Percentiles rank a stretch among this genome's conserved stretches.
phyloP scores from a whole-genome alignment of 306 rosid species.

The Amphicarpaea edgeworthii region DNA sequence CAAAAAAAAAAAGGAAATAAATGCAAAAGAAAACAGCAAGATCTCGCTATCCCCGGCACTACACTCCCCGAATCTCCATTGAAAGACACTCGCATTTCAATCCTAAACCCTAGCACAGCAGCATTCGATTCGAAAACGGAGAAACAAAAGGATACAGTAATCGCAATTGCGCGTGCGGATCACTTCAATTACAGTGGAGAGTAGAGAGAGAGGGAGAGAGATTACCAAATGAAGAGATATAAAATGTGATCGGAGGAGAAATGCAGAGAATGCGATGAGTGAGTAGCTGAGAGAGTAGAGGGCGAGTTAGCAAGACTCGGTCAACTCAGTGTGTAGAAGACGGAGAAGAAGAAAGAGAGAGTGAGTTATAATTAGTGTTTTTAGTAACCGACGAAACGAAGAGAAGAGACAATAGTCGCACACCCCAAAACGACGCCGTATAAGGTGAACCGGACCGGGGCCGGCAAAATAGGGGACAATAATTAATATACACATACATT shows the following conservation, averaged over 20 bases:
- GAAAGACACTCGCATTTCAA: constrained; percentile 8
- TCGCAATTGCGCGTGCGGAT: constrained; percentile 32
- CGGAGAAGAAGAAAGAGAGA: constrained; percentile 20
- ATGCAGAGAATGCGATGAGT: constrained; percentile 41
- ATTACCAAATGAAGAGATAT: constrained; percentile 42
- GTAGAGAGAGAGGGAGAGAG: constrained; percentile 5
- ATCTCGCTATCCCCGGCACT: constrained; percentile 55
- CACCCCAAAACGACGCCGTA: constrained; percentile 49
- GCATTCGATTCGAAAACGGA: not conserved
- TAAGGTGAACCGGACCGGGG: constrained; percentile 46
- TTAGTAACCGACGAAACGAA: constrained; percentile 58
- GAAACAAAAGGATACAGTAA: not conserved
- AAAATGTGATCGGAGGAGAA: constrained; percentile 24
- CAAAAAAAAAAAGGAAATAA: not conserved
- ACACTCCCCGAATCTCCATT: constrained; percentile 35
- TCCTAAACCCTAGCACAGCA: constrained; percentile 4
- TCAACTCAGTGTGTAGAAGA: constrained; percentile 51
- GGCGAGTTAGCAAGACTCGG: constrained; percentile 48
- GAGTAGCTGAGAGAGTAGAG: constrained; percentile 36
- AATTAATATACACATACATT: constrained; percentile 11
- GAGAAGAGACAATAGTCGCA: constrained; percentile 40
- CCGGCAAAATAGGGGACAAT: constrained; percentile 66
- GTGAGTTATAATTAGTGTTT: constrained; percentile 29
- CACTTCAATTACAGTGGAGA: constrained; percentile 27
- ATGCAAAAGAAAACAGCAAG: constrained; percentile 49